Conservation (phyloP, 129 eudicot genomes). For the carrot (Daucus carota) region DNA sequence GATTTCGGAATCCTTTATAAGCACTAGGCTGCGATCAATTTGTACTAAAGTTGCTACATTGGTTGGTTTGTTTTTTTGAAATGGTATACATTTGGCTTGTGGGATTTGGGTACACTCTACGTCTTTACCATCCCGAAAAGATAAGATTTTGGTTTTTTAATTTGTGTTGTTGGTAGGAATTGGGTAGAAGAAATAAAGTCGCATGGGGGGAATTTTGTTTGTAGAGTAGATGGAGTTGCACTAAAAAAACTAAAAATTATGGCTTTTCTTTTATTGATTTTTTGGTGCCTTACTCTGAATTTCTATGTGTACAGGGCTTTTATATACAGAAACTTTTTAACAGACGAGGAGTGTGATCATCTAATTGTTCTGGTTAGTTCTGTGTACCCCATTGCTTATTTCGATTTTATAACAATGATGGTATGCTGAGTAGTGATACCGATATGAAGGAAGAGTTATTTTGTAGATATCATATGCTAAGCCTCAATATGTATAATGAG, state of each 20-base stretch:
- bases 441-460: not conserved
- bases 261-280: not conserved
- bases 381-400: not conserved
- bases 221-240: not conserved
- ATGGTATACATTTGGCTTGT: not conserved
- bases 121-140: too few species aligned
- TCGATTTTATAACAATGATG: not conserved
- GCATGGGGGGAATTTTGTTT: not conserved
- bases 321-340: slow-evolving; percentile 51
- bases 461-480: not conserved
- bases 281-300: not conserved
- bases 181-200: not conserved
- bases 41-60: not conserved
- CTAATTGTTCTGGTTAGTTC: slow-evolving; percentile 49
- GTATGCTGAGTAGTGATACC: not conserved
- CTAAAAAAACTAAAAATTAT: too few species aligned
- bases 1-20: not conserved
- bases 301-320: slow-evolving; percentile 48
- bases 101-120: not conserved
- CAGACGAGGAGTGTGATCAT: slow-evolving; percentile 90
- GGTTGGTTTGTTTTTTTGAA: not conserved
- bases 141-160: too few species aligned
- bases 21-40: not conserved
- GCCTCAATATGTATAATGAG: not conserved
- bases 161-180: not conserved